Percentiles rank a stretch among this genome's conserved stretches.
phyloP scores from a whole-genome alignment of 2,329 filamentous ascomycete genomes.

The Paraconiothyrium brasiliense region DNA sequence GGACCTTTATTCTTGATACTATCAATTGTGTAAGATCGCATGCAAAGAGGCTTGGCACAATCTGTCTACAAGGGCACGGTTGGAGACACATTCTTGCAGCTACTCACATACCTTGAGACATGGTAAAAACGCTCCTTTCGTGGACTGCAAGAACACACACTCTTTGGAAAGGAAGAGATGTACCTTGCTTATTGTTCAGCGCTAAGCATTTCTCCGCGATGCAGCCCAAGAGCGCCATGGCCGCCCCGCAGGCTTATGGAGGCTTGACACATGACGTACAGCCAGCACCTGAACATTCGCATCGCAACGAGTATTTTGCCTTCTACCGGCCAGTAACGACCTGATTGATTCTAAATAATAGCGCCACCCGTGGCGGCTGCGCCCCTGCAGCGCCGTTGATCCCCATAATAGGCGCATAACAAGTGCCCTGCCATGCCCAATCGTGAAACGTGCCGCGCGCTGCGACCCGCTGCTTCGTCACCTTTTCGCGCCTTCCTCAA shows the following conservation, averaged over 20 bases:
- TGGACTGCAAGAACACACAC: too few species aligned
- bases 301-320: neutral
- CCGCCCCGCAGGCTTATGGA: constrained; percentile 7
- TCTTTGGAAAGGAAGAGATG: neutral
- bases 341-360: neutral
- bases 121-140: neutral
- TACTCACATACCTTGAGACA: neutral
- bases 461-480: constrained; percentile 3
- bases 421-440: constrained; percentile 3
- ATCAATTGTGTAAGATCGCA: too few species aligned
- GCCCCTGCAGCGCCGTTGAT: constrained; percentile 12
- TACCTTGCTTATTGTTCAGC: neutral
- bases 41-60: too few species aligned
- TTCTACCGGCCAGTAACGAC: neutral
- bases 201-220: neutral
- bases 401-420: constrained; percentile 13
- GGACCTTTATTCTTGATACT: too few species aligned
- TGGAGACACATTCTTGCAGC: too few species aligned
- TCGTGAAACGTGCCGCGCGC: constrained; percentile 3
- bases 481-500: constrained; percentile 7
- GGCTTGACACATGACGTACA: constrained; percentile 9
- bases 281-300: neutral
- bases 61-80: too few species aligned
- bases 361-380: constrained; percentile 10
- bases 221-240: constrained; percentile 3